A percentile compares a stretch with the other conserved stretches of the same genome.
phyloP scores from a whole-genome alignment of 2,329 filamentous ascomycete species.

The Sarocladiaceae sp. region DNA sequence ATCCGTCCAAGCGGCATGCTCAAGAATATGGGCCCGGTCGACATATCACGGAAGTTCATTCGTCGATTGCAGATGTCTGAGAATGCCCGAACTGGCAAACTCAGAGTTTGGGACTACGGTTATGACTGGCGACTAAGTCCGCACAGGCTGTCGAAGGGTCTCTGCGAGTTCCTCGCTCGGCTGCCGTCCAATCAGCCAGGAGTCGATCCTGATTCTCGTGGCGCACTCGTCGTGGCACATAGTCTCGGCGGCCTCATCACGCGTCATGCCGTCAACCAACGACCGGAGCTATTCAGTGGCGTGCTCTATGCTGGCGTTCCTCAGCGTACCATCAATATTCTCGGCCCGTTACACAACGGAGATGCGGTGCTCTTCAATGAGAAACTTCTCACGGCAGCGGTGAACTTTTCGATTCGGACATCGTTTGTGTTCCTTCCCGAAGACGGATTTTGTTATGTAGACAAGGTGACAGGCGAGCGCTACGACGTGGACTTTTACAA shows the following conservation, averaged over 20 bases:
- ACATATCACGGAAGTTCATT: conserved; percentile 79
- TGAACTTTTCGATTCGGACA: conserved; percentile 88
- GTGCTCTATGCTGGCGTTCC: conserved; percentile 84
- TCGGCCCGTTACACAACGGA: conserved; percentile 86
- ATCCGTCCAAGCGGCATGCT: conserved; percentile 86
- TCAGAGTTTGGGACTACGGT: conserved; percentile 84
- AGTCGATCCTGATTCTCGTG: conserved; percentile 49
- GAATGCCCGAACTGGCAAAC: conserved; percentile 64
- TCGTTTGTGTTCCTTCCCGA: conserved; percentile 83
- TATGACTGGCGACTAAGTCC: conserved; percentile 95
- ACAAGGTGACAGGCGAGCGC: conserved; percentile 74
- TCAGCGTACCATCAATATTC: conserved; percentile 83
- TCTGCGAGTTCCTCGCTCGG: conserved; percentile 69
- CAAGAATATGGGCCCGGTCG: conserved; percentile 86
- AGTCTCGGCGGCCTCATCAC: conserved; percentile 85
- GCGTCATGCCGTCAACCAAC: conserved; percentile 79
- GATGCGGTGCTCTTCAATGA: conserved; percentile 88
- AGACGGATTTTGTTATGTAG: conserved; percentile 81
- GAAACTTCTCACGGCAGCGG: conserved; percentile 83
- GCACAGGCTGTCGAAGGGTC: conserved; percentile 63
- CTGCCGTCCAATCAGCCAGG: conserved; percentile 69
- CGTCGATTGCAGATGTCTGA: conserved; percentile 71
- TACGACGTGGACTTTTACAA: conserved; percentile 85
- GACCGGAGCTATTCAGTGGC: conserved; percentile 80
- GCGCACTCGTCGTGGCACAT: conserved; percentile 80